These are phyloP conservation scores for Aspergillus neoniger DNA, from an alignment of 2,329 filamentous ascomycete genomes.

Conservation along the genomic window DNA sequence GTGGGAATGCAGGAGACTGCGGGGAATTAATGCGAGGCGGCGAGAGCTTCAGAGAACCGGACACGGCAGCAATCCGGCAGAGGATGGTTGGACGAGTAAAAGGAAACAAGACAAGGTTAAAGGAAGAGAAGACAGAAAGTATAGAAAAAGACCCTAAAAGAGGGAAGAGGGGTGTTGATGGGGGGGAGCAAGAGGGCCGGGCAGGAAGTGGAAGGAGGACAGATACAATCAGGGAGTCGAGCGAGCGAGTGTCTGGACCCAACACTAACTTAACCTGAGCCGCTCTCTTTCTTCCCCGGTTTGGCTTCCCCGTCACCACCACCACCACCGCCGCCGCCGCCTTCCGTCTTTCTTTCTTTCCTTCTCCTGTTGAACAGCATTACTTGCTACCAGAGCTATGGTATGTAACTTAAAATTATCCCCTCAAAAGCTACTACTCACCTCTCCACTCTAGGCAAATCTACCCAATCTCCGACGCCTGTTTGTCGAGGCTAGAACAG, in stretches of 20 bases:
- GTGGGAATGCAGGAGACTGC: conserved; percentile 27
- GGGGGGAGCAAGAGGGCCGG: neutral
- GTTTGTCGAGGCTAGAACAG: conserved; percentile 90
- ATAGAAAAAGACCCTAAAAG: neutral
- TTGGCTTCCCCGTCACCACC: neutral
- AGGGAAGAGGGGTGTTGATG: neutral
- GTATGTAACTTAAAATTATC: neutral
- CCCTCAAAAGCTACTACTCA: neutral
- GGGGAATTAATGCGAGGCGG: conserved; percentile 30
- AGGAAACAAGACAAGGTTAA: neutral
- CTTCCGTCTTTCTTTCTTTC: neutral
- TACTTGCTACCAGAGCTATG: neutral
- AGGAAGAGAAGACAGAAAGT: neutral
- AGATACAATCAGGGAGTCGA: neutral
- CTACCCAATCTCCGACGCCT: conserved; percentile 93
- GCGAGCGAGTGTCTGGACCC: conserved; percentile 11
- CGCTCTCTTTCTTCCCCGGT: conserved; percentile 1
- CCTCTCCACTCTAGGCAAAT: conserved; percentile 37
- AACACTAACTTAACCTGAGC: conserved; percentile 5
- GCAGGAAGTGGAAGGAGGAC: conserved; percentile 8
- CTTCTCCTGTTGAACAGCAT: neutral
- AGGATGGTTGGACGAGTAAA: neutral
- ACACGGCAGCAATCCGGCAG: conserved; percentile 7
- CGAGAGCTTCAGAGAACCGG: conserved; percentile 31
- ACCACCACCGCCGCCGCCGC: neutral